These are phyloP conservation scores for Oryza officinalis DNA, from an alignment of 176 grass and related monocot genomes.

Conservation along the genomic window DNA sequence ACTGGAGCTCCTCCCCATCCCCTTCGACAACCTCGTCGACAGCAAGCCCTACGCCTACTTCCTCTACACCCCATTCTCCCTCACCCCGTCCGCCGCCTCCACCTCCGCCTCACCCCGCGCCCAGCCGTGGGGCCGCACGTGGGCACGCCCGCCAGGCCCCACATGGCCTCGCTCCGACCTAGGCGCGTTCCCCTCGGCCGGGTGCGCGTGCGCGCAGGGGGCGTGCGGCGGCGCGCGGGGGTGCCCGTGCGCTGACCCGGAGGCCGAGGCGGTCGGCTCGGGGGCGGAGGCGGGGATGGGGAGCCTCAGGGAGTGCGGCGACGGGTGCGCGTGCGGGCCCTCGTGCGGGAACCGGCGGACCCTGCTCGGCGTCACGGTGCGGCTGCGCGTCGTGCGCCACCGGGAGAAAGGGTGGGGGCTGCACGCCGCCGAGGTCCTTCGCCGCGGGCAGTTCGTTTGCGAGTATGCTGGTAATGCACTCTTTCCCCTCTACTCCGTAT, in stretches of 20 bases:
- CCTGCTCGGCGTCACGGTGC: conserved; percentile 53
- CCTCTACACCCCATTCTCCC: conserved; percentile 57
- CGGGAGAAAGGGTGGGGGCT: conserved; percentile 80
- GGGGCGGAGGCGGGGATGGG: conserved; percentile 37
- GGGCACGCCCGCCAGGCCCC: background rate
- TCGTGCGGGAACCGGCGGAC: conserved; percentile 59
- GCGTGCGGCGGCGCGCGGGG: conserved; percentile 17
- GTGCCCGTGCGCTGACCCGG: conserved; percentile 50
- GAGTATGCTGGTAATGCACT: conserved; percentile 70
- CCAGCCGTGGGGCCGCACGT: conserved; percentile 60
- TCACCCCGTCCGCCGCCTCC: conserved; percentile 27
- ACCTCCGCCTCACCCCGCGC: background rate
- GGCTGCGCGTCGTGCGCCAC: conserved; percentile 58
- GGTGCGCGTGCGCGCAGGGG: conserved; percentile 31
- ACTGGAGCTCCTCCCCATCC: conserved; percentile 59
- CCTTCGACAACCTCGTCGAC: conserved; percentile 57
- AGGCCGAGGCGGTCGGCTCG: conserved; percentile 24
- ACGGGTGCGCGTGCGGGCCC: conserved; percentile 50
- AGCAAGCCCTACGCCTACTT: conserved; percentile 68
- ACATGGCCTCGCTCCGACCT: conserved; percentile 42
- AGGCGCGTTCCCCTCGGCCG: conserved; percentile 20
- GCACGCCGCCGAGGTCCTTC: conserved; percentile 50
- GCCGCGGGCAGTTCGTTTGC: conserved; percentile 57
- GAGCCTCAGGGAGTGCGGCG: conserved; percentile 58
- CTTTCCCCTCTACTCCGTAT: background rate